phyloP scores from a whole-genome alignment of 108 stramenopile genomes.

The Fistulifera solaris region DNA sequence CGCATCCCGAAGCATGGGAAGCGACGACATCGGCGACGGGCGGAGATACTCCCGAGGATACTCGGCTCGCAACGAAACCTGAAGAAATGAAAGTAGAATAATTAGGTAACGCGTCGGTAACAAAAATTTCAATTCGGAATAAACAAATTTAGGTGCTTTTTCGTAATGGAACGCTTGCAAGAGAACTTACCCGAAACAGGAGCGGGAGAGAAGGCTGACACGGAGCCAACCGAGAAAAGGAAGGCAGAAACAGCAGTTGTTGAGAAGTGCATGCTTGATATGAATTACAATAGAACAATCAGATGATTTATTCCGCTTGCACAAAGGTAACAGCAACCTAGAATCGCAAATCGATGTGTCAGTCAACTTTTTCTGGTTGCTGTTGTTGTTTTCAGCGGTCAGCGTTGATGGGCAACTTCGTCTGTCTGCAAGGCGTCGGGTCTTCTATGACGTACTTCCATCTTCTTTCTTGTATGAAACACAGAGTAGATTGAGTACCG shows the following conservation, averaged over 20 bases:
- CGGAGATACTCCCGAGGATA: slow-evolving; percentile 1
- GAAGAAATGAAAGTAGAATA: background rate
- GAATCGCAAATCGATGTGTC: too few relatives aligned
- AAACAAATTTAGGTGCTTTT: too few relatives aligned
- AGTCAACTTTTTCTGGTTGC: too few relatives aligned
- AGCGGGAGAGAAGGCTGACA: slow-evolving; percentile 17
- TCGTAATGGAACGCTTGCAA: background rate
- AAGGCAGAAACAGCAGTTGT: slow-evolving; percentile 18
- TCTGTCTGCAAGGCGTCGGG: too few relatives aligned
- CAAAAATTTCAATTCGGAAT: too few relatives aligned
- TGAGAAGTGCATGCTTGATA: slow-evolving; percentile 22
- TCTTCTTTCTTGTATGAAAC: too few relatives aligned
- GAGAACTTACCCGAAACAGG: background rate
- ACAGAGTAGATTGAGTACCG: too few relatives aligned
- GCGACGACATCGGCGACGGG: slow-evolving; percentile 5
- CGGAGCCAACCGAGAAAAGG: slow-evolving; percentile 9
- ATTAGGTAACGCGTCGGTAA: too few relatives aligned
- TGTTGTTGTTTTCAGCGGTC: too few relatives aligned
- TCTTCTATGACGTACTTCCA: too few relatives aligned
- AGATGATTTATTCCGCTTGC: background rate
- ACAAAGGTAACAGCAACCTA: too few relatives aligned
- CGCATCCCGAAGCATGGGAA: slow-evolving; percentile 28
- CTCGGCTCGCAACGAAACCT: slow-evolving; percentile 4
- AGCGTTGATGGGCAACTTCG: too few relatives aligned
- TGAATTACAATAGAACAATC: background rate